Evolutionary conservation across 2,329 filamentous ascomycete genomes (phyloP).

Genomic region (Colletotrichum liriopes): DNA sequence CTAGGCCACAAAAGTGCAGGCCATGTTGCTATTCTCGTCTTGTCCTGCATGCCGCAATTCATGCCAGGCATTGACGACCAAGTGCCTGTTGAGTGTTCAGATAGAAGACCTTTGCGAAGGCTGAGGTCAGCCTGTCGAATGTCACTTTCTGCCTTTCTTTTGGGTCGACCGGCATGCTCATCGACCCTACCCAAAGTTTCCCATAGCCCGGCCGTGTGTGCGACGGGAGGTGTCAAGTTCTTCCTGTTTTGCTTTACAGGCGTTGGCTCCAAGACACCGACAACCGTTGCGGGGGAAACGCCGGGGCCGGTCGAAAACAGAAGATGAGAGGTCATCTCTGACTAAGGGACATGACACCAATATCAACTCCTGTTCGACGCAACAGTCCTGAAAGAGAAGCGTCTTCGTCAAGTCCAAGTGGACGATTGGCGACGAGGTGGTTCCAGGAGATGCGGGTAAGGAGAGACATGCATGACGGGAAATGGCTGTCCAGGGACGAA

Average conservation of each 20-base stretch:
- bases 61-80: slow-evolving; percentile 8
- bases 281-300: slow-evolving; percentile 12
- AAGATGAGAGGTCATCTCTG: slow-evolving; percentile 30
- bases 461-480: slow-evolving; percentile 51
- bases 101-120: not conserved
- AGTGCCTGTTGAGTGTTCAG: not conserved
- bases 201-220: slow-evolving; percentile 13
- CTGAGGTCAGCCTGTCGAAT: slow-evolving; percentile 5
- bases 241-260: not conserved
- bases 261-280: slow-evolving; percentile 11
- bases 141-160: slow-evolving; percentile 21
- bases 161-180: slow-evolving; percentile 9
- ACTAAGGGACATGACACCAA: slow-evolving; percentile 25
- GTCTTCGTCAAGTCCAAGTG: slow-evolving; percentile 27
- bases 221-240: slow-evolving; percentile 18
- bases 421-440: slow-evolving; percentile 34
- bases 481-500: slow-evolving; percentile 30
- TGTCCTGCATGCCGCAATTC: slow-evolving; percentile 23
- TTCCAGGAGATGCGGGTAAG: slow-evolving; percentile 47
- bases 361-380: slow-evolving; percentile 20
- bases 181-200: slow-evolving; percentile 8
- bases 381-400: slow-evolving; percentile 22
- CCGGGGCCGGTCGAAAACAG: slow-evolving; percentile 11
- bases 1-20: slow-evolving; percentile 21
- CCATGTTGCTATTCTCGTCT: slow-evolving; percentile 40